Percentiles rank a stretch among this genome's conserved stretches.
Evolutionary conservation across 768 basidiomycete species (phyloP).

Genomic region (Crucibulum laeve): DNA sequence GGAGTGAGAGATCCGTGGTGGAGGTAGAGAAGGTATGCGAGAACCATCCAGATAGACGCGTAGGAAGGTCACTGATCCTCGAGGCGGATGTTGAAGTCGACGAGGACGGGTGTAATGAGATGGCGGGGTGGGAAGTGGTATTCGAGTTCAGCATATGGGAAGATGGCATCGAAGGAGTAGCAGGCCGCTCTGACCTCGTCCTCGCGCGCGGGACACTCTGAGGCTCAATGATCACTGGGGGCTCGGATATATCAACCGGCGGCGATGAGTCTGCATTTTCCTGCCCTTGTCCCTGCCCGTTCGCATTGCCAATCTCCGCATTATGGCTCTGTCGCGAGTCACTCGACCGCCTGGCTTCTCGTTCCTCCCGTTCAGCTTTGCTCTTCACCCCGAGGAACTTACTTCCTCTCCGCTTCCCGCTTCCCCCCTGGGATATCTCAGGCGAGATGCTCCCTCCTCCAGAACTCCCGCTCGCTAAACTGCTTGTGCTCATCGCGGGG

Average conservation of each 20-base stretch:
- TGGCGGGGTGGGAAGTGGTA: too few relatives aligned
- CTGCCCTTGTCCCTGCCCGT: not conserved
- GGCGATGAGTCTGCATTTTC: not conserved
- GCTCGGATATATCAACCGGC: slow-evolving; percentile 34
- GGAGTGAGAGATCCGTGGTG: slow-evolving; percentile 67
- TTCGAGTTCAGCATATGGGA: too few relatives aligned
- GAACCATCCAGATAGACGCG: slow-evolving; percentile 77
- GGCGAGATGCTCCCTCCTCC: slow-evolving; percentile 16
- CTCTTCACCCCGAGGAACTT: slow-evolving; percentile 31
- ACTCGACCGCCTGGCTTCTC: not conserved
- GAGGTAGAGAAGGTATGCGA: slow-evolving; percentile 73
- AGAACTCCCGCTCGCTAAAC: slow-evolving; percentile 25
- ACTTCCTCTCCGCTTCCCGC: slow-evolving; percentile 22
- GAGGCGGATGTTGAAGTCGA: slow-evolving; percentile 43
- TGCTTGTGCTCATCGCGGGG: slow-evolving; percentile 29
- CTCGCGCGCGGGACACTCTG: slow-evolving; percentile 47
- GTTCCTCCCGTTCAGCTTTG: slow-evolving; percentile 25
- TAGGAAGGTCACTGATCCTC: slow-evolving; percentile 66
- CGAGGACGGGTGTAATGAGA: slow-evolving; percentile 37
- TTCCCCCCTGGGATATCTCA: not conserved
- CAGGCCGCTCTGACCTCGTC: slow-evolving; percentile 53
- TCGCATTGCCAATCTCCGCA: too few relatives aligned
- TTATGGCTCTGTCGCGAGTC: slow-evolving; percentile 5
- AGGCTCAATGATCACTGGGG: slow-evolving; percentile 69
- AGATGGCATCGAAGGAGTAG: slow-evolving; percentile 38